Base-by-base conservation (phyloP, 2,329 filamentous ascomycete species). In the Lasiodiplodia sp. region DNA sequence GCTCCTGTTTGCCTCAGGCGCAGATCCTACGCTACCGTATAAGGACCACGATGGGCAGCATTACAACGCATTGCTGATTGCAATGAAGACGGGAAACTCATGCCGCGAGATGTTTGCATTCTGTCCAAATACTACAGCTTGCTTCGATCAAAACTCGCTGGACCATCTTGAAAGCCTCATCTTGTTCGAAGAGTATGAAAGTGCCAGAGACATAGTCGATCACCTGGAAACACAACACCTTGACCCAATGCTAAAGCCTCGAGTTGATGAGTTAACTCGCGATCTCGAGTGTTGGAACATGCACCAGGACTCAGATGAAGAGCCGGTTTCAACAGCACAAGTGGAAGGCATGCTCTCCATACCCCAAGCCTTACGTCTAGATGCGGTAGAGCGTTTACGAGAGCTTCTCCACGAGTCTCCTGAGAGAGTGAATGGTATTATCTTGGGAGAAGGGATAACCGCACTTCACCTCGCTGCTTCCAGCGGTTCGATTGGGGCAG, bases 311-410 rank as follows among this genome's bases (percentile, higher is more conserved):
- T 28, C 28, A 28, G 28, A 28, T 28, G 28, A 28, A 28, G 28
- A 7, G 4, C 28, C 3, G 3, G 28, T 4, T 0, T 6, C 14
- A 18, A 16, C 1, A 44, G 49, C 2, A 2, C 10, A 52, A 52
- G 11, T 2, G 2, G 49, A 25, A 2, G 2, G 3, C 2, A 3
- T 12, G 3, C 3, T 25, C 8, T 52, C 49, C 14, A 4, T 52
- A 2, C 12, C 11, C 5, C 23, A 25, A 3, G 49, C 21, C 0
- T 10, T 18, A 4, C 4, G 1, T 0, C 11, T 28, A 5, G 14
- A 52, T 23, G 3, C 0, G 1, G 21, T 25, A 10, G 25, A 25
- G 4, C 0, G 23, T 6, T 5, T 52, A 11, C 23, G 16, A 6
- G 49, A 38, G 4, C 25, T n/a, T 0, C 21, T 44, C 14, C 4